A percentile compares a stretch with the other conserved stretches of the same genome.
These are phyloP conservation scores for Yarrowia sp. DNA, from an alignment of 805 yeast genomes.

Conservation along the genomic window DNA sequence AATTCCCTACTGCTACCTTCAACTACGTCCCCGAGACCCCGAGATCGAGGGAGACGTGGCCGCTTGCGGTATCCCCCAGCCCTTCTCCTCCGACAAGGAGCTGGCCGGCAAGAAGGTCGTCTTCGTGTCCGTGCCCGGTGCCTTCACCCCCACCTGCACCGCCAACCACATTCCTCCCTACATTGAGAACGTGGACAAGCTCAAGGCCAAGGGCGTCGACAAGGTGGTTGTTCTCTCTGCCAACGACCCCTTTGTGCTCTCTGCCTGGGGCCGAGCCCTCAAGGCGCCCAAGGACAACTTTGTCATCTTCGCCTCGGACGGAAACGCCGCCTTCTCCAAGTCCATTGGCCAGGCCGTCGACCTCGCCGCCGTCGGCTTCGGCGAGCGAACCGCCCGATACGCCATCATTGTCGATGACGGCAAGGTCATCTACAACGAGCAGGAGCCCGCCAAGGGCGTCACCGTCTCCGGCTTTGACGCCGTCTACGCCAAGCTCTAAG, in stretches of 20 bases:
- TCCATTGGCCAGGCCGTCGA: slow-evolving; percentile 58
- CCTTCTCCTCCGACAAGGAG: slow-evolving; percentile 39
- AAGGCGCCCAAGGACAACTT: slow-evolving; percentile 41
- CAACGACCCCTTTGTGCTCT: slow-evolving; percentile 67
- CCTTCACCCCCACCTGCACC: slow-evolving; percentile 81
- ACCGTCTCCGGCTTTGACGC: slow-evolving; percentile 48
- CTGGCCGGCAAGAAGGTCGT: slow-evolving; percentile 52
- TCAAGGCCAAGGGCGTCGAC: slow-evolving; percentile 60
- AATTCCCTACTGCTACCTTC: slow-evolving; percentile 31
- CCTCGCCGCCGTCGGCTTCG: slow-evolving; percentile 51
- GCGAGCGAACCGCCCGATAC: slow-evolving; percentile 64
- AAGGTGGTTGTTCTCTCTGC: slow-evolving; percentile 59
- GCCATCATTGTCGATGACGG: slow-evolving; percentile 66
- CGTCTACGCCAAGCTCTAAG: slow-evolving; percentile 40
- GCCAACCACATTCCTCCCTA: slow-evolving; percentile 69
- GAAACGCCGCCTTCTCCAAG: slow-evolving; percentile 56
- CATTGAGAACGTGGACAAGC: slow-evolving; percentile 47
- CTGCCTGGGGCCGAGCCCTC: slow-evolving; percentile 62
- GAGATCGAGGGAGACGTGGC: slow-evolving; percentile 34
- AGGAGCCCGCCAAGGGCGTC: slow-evolving; percentile 46
- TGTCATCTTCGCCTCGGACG: slow-evolving; percentile 62
- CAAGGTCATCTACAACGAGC: slow-evolving; percentile 49
- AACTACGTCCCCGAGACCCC: slow-evolving; percentile 38
- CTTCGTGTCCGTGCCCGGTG: slow-evolving; percentile 78
- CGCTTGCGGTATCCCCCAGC: slow-evolving; percentile 42